Evolutionary conservation across 495 filamentous ascomycete species (phyloP).

Genomic region (Saxophila tyrrhenica): DNA sequence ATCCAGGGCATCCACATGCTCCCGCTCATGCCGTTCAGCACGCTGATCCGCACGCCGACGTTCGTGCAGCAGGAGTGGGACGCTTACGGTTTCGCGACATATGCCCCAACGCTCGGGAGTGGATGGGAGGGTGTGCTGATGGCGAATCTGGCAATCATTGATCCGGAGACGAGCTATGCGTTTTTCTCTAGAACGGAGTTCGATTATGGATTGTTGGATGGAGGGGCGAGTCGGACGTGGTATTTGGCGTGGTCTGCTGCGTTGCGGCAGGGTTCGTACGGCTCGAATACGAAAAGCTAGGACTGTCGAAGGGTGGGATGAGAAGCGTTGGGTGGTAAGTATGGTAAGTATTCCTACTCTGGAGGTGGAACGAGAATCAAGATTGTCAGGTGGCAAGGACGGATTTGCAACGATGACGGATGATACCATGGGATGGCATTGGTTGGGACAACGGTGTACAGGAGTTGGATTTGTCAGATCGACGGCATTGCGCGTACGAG

Average conservation of each 20-base stretch:
- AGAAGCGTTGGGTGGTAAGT: not conserved
- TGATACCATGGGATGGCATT: not conserved
- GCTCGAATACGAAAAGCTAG: not conserved
- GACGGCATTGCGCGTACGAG: no score
- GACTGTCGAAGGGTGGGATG: not conserved
- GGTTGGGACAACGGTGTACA: not conserved
- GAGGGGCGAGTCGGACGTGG: conserved; percentile 79
- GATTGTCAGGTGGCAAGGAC: not conserved
- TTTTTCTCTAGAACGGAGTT: conserved; percentile 61
- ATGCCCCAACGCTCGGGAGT: conserved; percentile 35
- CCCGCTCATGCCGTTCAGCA: conserved; percentile 61
- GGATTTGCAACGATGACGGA: not conserved
- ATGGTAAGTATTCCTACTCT: not conserved
- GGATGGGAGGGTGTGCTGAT: conserved; percentile 55
- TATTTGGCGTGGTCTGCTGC: conserved; percentile 73
- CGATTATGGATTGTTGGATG: conserved; percentile 64
- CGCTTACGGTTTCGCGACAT: conserved; percentile 48
- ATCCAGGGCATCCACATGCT: conserved; percentile 97
- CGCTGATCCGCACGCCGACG: conserved; percentile 50
- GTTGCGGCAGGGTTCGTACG: conserved; percentile 19
- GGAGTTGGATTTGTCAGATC: not conserved
- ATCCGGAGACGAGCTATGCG: conserved; percentile 56
- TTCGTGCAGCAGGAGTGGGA: conserved; percentile 86
- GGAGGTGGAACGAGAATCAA: not conserved
- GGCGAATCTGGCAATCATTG: conserved; percentile 67